A percentile compares a stretch with the other conserved stretches of the same genome.
Evolutionary conservation across 1,284 basidiomycete genomes (phyloP).

Genomic region (Trichosporon coremiiforme): DNA sequence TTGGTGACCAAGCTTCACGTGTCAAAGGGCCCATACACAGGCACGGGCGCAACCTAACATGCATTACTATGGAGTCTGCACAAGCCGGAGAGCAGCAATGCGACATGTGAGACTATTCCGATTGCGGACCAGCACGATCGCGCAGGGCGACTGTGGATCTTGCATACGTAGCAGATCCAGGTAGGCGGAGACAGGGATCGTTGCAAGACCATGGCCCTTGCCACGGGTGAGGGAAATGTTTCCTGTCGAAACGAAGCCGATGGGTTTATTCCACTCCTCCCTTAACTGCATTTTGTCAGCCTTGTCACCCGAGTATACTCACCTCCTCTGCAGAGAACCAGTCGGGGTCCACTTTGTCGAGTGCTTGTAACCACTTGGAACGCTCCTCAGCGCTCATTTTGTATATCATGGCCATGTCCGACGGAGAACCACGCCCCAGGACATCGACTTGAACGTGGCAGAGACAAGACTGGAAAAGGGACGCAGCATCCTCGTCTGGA

Average conservation of each 20-base stretch:
- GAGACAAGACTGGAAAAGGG: conserved; percentile 64
- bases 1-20: not conserved
- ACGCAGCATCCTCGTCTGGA: conserved; percentile 50
- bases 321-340: conserved; percentile 39
- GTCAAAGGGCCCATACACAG: too few relatives aligned
- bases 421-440: conserved; percentile 69
- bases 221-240: conserved; percentile 75
- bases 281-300: too few relatives aligned
- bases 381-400: conserved; percentile 55
- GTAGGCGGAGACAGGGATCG: conserved; percentile 64
- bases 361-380: too few relatives aligned
- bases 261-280: conserved; percentile 55
- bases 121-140: conserved; percentile 59
- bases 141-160: conserved; percentile 14
- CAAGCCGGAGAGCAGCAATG: conserved; percentile 42
- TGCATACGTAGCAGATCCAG: conserved; percentile 53
- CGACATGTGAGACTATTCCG: conserved; percentile 57
- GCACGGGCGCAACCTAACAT: too few relatives aligned
- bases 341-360: too few relatives aligned
- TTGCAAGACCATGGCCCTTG: conserved; percentile 71
- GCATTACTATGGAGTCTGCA: not conserved
- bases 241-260: conserved; percentile 80
- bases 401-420: conserved; percentile 73
- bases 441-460: conserved; percentile 67
- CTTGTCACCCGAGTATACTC: not conserved